Conservation (phyloP, 2,329 filamentous ascomycete species). For the Conoideocrella luteorostrata region DNA sequence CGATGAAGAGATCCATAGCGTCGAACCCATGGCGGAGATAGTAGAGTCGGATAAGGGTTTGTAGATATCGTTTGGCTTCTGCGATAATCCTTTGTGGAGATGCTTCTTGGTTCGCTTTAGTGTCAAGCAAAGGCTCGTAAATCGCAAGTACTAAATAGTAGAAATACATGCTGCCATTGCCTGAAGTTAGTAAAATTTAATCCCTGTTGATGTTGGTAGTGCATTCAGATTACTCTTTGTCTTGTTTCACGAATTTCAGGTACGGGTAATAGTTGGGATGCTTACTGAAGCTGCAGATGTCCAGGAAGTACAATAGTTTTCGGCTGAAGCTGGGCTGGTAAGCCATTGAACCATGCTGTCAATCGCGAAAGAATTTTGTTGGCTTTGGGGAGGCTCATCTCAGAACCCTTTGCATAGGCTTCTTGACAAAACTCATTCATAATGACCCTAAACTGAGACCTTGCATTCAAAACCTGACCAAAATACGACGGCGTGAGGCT, state of each 20-base stretch:
- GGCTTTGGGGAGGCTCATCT: constrained; percentile 15
- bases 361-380: constrained; percentile 15
- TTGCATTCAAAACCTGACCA: constrained; percentile 22
- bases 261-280: too few relatives aligned
- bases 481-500: constrained; percentile 17
- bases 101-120: neutral
- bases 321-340: constrained; percentile 21
- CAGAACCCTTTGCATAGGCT: constrained; percentile 12
- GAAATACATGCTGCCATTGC: constrained; percentile 18
- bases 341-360: constrained; percentile 20
- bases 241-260: too few relatives aligned
- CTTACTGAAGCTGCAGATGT: constrained; percentile 31
- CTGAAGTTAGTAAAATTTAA: too few relatives aligned
- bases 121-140: constrained; percentile 18
- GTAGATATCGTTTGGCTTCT: constrained; percentile 14
- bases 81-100: constrained; percentile 15
- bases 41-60: constrained; percentile 23
- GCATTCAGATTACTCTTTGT: too few relatives aligned
- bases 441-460: constrained; percentile 23
- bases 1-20: constrained; percentile 23
- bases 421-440: constrained; percentile 24
- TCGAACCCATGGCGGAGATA: constrained; percentile 27
- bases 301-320: constrained; percentile 24
- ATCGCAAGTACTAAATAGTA: constrained; percentile 19
- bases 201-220: too few relatives aligned